Percentiles rank a stretch among this genome's conserved stretches.
Conservation (phyloP, 257 asterid species). For the Solanum verrucosum region DNA sequence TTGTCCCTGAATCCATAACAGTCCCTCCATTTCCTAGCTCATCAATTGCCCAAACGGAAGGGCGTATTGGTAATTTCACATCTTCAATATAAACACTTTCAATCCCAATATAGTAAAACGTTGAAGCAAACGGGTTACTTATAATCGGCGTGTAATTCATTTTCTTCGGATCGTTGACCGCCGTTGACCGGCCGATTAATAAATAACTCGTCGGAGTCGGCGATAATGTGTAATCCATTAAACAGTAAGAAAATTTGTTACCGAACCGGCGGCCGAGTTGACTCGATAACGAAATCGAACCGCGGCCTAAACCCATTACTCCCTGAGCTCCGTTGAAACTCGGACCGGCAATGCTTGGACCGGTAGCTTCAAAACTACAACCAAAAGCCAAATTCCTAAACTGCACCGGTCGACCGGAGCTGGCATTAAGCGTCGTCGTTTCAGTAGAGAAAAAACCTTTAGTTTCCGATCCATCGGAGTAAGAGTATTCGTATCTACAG, state of each 20-base stretch:
- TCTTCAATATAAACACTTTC: conserved; percentile 21
- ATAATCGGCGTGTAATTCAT: conserved; percentile 54
- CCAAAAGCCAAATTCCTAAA: conserved; percentile 45
- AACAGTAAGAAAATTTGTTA: conserved; percentile 62
- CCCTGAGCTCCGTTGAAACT: conserved; percentile 57
- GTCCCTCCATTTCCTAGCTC: conserved; percentile 70
- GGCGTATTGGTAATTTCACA: conserved; percentile 50
- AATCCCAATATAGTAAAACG: conserved; percentile 67
- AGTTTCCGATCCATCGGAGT: conserved; percentile 70
- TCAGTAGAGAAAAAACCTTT: conserved; percentile 61
- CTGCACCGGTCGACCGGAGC: conserved; percentile 21
- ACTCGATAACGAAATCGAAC: conserved; percentile 54
- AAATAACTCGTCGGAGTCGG: conserved; percentile 77
- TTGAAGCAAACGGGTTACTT: conserved; percentile 33
- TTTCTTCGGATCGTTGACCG: conserved; percentile 2
- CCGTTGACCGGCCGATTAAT: conserved; percentile 40
- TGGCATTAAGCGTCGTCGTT: conserved; percentile 56
- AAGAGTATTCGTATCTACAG: conserved; percentile 61
- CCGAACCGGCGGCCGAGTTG: conserved; percentile 65
- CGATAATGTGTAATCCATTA: conserved; percentile 59
- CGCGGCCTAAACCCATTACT: conserved; percentile 81
- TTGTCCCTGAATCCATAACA: conserved; percentile 76
- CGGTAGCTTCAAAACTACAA: conserved; percentile 56
- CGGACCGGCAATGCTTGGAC: conserved; percentile 67
- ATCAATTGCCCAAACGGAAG: conserved; percentile 66